Percentiles rank a stretch among this genome's conserved stretches.
Conservation (phyloP, 2,329 filamentous ascomycete genomes). For the Tolypocladium capitatum region DNA sequence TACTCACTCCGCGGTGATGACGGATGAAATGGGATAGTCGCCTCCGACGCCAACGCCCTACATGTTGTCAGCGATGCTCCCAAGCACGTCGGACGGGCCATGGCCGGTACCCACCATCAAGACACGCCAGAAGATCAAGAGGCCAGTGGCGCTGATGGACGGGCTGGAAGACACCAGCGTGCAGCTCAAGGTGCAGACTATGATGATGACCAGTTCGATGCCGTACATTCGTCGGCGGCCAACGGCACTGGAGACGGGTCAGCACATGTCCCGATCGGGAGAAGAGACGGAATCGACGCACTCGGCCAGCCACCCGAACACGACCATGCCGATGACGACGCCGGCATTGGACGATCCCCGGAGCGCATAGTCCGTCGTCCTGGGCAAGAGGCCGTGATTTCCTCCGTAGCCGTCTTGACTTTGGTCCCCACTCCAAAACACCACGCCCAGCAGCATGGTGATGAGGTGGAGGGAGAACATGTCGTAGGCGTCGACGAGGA, state of each 20-base stretch:
- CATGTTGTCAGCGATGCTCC: slow-evolving; percentile 1
- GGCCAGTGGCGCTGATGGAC: slow-evolving; percentile 43
- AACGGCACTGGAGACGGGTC: slow-evolving; percentile 28
- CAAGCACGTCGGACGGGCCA: not conserved
- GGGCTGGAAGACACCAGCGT: slow-evolving; percentile 48
- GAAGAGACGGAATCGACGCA: slow-evolving; percentile 9
- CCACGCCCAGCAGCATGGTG: slow-evolving; percentile 58
- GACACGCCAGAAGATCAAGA: slow-evolving; percentile 63
- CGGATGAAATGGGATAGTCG: slow-evolving; percentile 68
- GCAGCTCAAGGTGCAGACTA: slow-evolving; percentile 56
- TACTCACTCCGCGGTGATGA: slow-evolving; percentile 62
- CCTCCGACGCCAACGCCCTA: slow-evolving; percentile 63
- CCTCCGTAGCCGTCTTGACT: slow-evolving; percentile 32
- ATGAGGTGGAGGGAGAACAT: slow-evolving; percentile 72
- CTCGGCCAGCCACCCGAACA: slow-evolving; percentile 69
- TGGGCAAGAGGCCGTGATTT: slow-evolving; percentile 46
- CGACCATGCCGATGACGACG: slow-evolving; percentile 63
- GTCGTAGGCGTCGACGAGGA: slow-evolving; percentile 72
- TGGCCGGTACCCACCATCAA: slow-evolving; percentile 41
- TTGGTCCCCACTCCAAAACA: slow-evolving; percentile 50
- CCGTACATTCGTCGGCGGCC: slow-evolving; percentile 77
- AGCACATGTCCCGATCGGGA: not conserved
- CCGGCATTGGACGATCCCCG: slow-evolving; percentile 73
- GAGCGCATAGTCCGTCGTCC: slow-evolving; percentile 55
- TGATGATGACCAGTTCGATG: slow-evolving; percentile 59